These are phyloP conservation scores for Populus davidiana DNA, from an alignment of 345 rosid genomes.

Conservation along the genomic window DNA sequence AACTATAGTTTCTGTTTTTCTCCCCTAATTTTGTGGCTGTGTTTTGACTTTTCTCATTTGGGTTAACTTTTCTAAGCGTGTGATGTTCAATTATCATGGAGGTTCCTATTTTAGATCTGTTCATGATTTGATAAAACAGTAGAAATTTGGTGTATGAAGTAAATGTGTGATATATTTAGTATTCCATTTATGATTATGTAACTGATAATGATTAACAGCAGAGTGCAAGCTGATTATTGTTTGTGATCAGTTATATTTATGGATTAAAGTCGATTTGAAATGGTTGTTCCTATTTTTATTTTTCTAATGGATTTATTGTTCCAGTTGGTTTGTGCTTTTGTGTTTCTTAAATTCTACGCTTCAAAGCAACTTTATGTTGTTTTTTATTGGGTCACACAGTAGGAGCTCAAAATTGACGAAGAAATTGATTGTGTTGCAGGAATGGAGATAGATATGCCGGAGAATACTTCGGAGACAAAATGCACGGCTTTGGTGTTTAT, in stretches of 20 bases:
- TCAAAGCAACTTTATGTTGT: neutral
- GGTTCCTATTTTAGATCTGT: neutral
- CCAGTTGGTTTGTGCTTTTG: neutral
- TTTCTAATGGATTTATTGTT: neutral
- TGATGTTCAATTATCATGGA: neutral
- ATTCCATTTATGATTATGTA: neutral
- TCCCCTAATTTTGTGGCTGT: neutral
- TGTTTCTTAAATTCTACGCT: neutral
- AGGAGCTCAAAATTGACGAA: neutral
- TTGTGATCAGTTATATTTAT: neutral
- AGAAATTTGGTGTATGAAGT: neutral
- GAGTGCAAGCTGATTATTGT: neutral
- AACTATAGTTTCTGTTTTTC: neutral
- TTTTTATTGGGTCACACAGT: neutral
- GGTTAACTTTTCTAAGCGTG: neutral
- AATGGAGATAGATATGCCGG: slow-evolving; percentile 91
- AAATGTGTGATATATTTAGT: neutral
- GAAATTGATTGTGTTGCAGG: slow-evolving; percentile 42
- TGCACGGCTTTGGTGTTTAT: slow-evolving; percentile 90
- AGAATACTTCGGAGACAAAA: slow-evolving; percentile 89
- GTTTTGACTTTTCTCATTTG: neutral
- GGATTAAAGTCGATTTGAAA: neutral
- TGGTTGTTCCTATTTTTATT: neutral
- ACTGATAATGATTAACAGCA: neutral
- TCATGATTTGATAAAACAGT: neutral